phyloP scores from a whole-genome alignment of 805 yeast genomes.

The Blastobotrys muscicola region DNA sequence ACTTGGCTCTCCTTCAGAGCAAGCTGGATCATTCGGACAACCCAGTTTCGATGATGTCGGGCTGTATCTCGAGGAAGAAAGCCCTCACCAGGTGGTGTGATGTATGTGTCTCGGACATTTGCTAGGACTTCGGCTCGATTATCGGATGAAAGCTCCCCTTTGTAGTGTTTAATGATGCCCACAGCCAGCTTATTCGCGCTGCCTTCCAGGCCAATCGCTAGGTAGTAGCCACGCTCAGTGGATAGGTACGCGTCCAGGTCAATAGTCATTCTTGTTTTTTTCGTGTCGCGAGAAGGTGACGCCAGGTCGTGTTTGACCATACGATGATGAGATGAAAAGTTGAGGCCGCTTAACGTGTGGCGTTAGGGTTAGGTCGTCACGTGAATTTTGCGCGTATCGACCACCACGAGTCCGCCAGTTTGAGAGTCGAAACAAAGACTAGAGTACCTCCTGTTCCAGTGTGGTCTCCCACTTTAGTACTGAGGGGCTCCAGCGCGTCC shows the following conservation, averaged over 20 bases:
- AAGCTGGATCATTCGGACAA: constrained; percentile 58
- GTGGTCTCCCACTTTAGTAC: no score
- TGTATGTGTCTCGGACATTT: constrained; percentile 90
- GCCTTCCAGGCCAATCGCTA: constrained; percentile 91
- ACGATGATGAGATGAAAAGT: no score
- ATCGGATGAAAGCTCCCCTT: constrained; percentile 44
- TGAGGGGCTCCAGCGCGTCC: no score
- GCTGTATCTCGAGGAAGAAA: constrained; percentile 95
- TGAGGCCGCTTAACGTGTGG: no score
- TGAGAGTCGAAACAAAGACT: no score
- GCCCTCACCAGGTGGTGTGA: constrained; percentile 98
- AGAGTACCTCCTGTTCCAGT: no score
- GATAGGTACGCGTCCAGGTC: constrained; percentile 38
- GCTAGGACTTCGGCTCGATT: constrained; percentile 70
- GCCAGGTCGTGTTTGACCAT: no score
- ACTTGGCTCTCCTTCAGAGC: constrained; percentile 54
- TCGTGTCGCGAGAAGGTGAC: no score
- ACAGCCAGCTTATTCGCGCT: constrained; percentile 95
- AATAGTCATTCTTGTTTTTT: constrained; percentile 23
- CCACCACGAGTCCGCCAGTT: no score
- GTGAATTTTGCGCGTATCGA: no score
- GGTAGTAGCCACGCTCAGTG: constrained; percentile 30
- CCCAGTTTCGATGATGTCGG: constrained; percentile 93
- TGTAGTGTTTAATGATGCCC: constrained; percentile 72
- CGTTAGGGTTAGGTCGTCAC: no score